Evolutionary conservation across 176 grass and related monocot genomes (phyloP).

Genomic region (Triticum dicoccoides): DNA sequence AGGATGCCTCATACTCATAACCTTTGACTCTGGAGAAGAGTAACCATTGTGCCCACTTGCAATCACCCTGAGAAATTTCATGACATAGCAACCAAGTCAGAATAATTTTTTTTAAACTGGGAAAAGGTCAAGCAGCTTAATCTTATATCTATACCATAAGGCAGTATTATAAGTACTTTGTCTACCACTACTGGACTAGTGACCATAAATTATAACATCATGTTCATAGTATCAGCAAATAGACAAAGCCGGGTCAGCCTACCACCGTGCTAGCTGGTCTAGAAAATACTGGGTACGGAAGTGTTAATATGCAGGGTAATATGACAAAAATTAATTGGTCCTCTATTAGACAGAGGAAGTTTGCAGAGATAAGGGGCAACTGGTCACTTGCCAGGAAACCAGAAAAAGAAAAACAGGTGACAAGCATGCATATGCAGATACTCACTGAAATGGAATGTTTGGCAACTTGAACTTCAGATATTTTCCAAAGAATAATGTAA

Average conservation of each 20-base stretch:
- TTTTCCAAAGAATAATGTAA: slow-evolving; percentile 12
- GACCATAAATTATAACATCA: background rate
- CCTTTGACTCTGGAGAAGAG: slow-evolving; percentile 84
- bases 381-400: background rate
- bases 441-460: background rate
- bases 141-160: slow-evolving; percentile 17
- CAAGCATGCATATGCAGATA: background rate
- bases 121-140: slow-evolving; percentile 24
- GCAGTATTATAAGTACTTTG: background rate
- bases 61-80: slow-evolving; percentile 67
- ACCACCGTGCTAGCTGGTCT: background rate
- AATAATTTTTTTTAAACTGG: slow-evolving; percentile 14
- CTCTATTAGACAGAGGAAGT: background rate
- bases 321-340: background rate
- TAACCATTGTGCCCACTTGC: slow-evolving; percentile 91
- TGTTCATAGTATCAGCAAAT: background rate
- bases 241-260: background rate
- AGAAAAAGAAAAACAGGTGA: background rate
- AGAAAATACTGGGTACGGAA: background rate
- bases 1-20: slow-evolving; percentile 82
- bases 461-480: background rate
- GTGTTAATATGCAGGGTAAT: background rate
- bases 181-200: background rate
- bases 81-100: slow-evolving; percentile 20
- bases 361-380: background rate